phyloP scores from a whole-genome alignment of 176 grass and related monocot species.

The Triticum dicoccoides region DNA sequence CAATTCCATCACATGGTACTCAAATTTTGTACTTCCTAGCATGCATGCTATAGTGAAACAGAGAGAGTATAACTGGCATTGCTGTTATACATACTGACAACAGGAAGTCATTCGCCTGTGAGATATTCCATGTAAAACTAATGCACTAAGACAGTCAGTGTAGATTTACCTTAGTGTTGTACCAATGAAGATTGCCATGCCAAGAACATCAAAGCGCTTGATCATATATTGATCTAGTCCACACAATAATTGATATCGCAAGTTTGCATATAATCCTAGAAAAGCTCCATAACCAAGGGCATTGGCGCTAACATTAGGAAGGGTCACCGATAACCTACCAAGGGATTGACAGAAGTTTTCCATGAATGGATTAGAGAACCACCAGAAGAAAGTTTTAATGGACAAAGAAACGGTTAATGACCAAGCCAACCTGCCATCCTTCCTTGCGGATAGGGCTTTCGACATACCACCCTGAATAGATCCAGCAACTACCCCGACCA shows the following conservation, averaged over 20 bases:
- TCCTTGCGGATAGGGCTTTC: constrained; percentile 64
- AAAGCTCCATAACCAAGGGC: constrained; percentile 94
- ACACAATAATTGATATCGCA: constrained; percentile 81
- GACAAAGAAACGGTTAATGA: constrained; percentile 12
- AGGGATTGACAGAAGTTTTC: constrained; percentile 7
- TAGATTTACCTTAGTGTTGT: constrained; percentile 69
- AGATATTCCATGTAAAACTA: constrained; percentile 12
- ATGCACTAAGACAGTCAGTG: not conserved
- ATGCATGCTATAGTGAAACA: not conserved
- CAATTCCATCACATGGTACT: not conserved
- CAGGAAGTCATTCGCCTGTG: not conserved
- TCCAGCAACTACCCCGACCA: constrained; percentile 74
- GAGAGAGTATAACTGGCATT: not conserved
- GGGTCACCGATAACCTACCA: constrained; percentile 71
- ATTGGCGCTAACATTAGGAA: constrained; percentile 75
- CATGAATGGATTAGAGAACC: constrained; percentile 17
- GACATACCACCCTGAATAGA: constrained; percentile 71
- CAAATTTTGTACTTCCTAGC: not conserved
- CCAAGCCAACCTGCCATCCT: constrained; percentile 56
- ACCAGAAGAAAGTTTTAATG: constrained; percentile 20
- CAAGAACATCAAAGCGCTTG: constrained; percentile 91
- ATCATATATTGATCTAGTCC: constrained; percentile 73
- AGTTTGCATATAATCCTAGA: constrained; percentile 88
- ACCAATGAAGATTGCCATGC: constrained; percentile 79
- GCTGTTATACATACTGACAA: not conserved